Conservation (phyloP, 1,284 basidiomycete species). For the Macrocybe sp. region DNA sequence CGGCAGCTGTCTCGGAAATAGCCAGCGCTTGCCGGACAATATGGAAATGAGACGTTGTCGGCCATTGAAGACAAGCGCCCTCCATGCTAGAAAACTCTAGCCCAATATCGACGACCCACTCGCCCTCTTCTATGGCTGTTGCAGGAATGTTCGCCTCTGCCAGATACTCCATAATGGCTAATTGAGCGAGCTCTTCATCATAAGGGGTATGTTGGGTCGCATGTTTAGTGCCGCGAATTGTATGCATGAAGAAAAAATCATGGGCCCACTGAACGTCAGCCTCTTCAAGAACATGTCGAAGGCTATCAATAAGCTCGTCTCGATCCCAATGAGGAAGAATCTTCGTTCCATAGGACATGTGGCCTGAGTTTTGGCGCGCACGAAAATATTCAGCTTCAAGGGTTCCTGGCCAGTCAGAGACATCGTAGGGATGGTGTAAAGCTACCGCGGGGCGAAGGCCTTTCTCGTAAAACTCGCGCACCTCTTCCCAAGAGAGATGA, state of each 20-base stretch:
- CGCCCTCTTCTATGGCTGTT: neutral
- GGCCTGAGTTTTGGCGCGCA: constrained; percentile 1
- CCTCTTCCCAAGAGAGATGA: constrained; percentile 1
- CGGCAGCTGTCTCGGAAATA: constrained; percentile 7
- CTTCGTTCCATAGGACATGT: constrained; percentile 6
- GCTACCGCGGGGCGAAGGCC: constrained; percentile 12
- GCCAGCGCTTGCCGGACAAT: constrained; percentile 5
- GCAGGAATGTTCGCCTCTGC: neutral
- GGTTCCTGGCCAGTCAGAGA: constrained; percentile 11
- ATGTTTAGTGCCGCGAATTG: constrained; percentile 10
- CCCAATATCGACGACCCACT: constrained; percentile 19
- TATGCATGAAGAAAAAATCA: constrained; percentile 10
- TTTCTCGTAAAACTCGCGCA: constrained; percentile 8
- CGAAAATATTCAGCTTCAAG: constrained; percentile 9
- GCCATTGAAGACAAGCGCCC: constrained; percentile 17
- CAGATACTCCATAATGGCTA: constrained; percentile 4
- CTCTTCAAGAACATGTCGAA: constrained; percentile 2
- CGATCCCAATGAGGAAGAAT: constrained; percentile 4
- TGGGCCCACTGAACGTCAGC: constrained; percentile 7
- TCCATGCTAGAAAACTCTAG: constrained; percentile 12
- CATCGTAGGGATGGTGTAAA: neutral
- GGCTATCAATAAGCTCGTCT: neutral
- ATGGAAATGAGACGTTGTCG: constrained; percentile 13
- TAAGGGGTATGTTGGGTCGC: constrained; percentile 3
- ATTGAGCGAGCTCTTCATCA: neutral